Conservation (phyloP, 495 filamentous ascomycete genomes). For the Corynascus novoguineensis region DNA sequence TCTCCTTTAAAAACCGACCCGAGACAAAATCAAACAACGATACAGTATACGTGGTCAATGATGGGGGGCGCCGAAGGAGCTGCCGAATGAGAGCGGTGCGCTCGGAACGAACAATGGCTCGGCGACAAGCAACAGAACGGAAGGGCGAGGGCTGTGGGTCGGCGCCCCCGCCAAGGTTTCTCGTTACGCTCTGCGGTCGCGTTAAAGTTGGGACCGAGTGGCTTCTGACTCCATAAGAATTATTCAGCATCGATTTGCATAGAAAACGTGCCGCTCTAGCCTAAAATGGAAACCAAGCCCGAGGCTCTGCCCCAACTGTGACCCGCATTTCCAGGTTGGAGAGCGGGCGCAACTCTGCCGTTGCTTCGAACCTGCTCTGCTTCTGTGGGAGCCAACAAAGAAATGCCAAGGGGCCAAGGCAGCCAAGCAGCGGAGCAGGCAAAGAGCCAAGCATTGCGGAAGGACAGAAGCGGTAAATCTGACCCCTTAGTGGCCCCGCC, state of each 20-base stretch:
- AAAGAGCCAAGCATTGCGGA: constrained; percentile 6
- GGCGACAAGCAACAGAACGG: neutral
- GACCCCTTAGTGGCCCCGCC: constrained; percentile 4
- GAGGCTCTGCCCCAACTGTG: constrained; percentile 3
- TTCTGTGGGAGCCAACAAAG: constrained; percentile 2
- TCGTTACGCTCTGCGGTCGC: constrained; percentile 6
- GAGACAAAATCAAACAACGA: too few relatives aligned
- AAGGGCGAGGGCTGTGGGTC: neutral
- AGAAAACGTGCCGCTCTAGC: neutral
- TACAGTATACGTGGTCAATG: neutral
- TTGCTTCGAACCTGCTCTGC: too few relatives aligned
- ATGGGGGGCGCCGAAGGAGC: neutral
- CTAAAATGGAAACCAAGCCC: neutral
- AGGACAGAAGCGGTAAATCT: constrained; percentile 1
- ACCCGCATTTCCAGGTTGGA: too few relatives aligned
- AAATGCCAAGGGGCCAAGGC: constrained; percentile 9
- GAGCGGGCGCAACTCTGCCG: too few relatives aligned
- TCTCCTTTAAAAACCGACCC: too few relatives aligned
- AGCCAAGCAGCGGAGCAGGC: constrained; percentile 11
- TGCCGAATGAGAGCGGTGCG: neutral
- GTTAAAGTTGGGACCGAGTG: constrained; percentile 10
- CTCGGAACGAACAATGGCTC: constrained; percentile 1
- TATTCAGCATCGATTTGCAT: constrained; percentile 8
- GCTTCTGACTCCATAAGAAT: neutral
- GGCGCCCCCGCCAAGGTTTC: neutral